Evolutionary conservation across 2,329 filamentous ascomycete species (phyloP), one percentile per base, ranked within the genome.

Genomic region (Metarhizium humberi): DNA sequence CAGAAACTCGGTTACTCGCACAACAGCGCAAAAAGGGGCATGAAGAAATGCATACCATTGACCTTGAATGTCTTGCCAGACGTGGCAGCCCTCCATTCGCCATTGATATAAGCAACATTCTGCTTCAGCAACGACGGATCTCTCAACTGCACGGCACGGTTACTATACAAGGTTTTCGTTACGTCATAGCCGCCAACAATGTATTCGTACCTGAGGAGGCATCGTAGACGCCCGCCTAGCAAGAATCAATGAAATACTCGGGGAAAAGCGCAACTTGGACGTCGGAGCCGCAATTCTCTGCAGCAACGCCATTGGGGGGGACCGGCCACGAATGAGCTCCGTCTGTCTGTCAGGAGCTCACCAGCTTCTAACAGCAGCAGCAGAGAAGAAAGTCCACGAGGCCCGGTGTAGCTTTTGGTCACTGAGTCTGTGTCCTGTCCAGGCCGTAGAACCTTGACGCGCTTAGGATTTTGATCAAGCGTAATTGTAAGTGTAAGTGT

Each of bases 1-100:
- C 32, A 34, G 32, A 8, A 7, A 45, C 49, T 45, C 16, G 51
- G 6, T 16, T 7, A 6, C 42, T 45, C 18, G n/a, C n/a, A 16
- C 6, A 16, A 5, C 6, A 13, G n/a, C 16, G 42, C n/a, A 6
- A 6, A 1, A 20, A 43, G 13, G 2, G 56, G 55, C n/a, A 20
- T 4, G 6, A 36, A 36, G 36, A 25, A n/a, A 7, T 38, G 57
- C 67, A 60, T 72, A 86, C 85, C 87, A 60, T 82, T 78, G 57
- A 96, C 89, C 69, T 94, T 86, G 71, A 97, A 99, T 49, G 90
- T 96, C 80, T 95, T 85, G 67, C 90, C 90, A 1, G 90, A 95
- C 66, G 84, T 82, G 63, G 92, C 89, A 63, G 81, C 79, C 59
- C 95, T 82, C 89, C 92, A 99, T 80, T 95, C 81, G 66, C 94